Evolutionary conservation across 345 rosid species (phyloP), one percentile per base, ranked within the genome.

Genomic region (Schrenkiella parvula): DNA sequence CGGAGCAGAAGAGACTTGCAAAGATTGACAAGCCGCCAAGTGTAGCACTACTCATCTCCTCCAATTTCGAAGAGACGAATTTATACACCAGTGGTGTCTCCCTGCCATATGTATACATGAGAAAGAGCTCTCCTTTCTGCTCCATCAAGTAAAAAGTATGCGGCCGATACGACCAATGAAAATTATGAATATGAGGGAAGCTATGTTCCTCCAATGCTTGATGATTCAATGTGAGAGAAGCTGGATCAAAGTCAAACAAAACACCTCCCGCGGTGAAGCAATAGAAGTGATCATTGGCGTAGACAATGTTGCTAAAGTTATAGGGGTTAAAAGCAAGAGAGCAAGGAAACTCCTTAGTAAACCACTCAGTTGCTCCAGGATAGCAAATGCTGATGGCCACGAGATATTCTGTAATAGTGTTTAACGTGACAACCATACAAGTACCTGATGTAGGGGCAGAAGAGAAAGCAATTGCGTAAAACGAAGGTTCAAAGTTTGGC

Each of bases 381-480:
- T 64, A 57, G 19, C 80, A 84, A 8, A 88, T 80, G 64, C 84
- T 84, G 37, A 85, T 85, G 46, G 82, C 76, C 44, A 85, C 82
- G 29, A 79, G 25, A 35, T 82, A 70, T 13, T 79, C 83, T 60
- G 66, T 63, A 42, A 69, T 26, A 50, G 19, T 80, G 74, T 72
- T 78, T 13, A 82, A 78, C 0, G 82, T 78, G 52, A 88, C 71
- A 19, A 80, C 71, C 54, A 68, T 75, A 56, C 90, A 88, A 64
- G 66, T 55, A 26, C 73, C 8, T 21, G 86, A 78, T 70, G 84
- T 84, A 28, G 90, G 87, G 29, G 84, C 76, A 62, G 84, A 80
- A 28, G 92, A 85, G 83, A 85, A 88, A 52, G 90, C 87, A 51
- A 84, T 86, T 13, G 71, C 74, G 73, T 85, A 86, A 65, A 75